phyloP scores from a whole-genome alignment of 129 eudicot species.

The Oenanthe sinensis region DNA sequence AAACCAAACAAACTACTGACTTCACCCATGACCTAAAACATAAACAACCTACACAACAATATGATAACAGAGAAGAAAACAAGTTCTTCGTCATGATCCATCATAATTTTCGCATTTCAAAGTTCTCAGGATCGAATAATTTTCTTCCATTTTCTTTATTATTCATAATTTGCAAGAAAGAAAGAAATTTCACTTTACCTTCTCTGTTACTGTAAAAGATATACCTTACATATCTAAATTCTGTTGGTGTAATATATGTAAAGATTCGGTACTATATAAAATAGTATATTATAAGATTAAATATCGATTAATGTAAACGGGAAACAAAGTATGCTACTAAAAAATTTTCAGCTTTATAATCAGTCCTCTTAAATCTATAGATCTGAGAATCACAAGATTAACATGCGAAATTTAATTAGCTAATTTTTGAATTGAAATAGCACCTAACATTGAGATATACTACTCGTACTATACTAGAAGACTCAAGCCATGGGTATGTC shows the following conservation, averaged over 20 bases:
- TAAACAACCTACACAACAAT: neutral
- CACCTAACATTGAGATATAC: neutral
- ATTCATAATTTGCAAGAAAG: neutral
- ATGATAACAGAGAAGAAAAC: neutral
- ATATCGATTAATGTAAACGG: no score
- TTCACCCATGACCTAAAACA: slow-evolving; percentile 1
- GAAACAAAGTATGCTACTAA: no score
- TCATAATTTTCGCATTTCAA: neutral
- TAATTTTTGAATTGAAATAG: neutral
- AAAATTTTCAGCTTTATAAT: no score
- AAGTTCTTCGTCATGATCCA: neutral
- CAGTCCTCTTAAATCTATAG: no score
- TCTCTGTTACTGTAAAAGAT: no score
- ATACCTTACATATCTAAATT: no score
- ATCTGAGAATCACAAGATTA: no score
- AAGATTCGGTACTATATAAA: no score
- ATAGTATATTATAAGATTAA: no score
- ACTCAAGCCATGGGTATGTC: neutral
- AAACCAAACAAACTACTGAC: slow-evolving; percentile 1
- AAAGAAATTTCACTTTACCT: neutral
- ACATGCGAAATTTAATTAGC: no score
- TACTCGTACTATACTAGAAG: neutral
- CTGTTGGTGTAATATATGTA: no score
- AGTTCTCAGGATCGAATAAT: neutral
- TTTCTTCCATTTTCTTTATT: neutral